Conservation (phyloP, 768 basidiomycete genomes). For the Mycena belliarum region DNA sequence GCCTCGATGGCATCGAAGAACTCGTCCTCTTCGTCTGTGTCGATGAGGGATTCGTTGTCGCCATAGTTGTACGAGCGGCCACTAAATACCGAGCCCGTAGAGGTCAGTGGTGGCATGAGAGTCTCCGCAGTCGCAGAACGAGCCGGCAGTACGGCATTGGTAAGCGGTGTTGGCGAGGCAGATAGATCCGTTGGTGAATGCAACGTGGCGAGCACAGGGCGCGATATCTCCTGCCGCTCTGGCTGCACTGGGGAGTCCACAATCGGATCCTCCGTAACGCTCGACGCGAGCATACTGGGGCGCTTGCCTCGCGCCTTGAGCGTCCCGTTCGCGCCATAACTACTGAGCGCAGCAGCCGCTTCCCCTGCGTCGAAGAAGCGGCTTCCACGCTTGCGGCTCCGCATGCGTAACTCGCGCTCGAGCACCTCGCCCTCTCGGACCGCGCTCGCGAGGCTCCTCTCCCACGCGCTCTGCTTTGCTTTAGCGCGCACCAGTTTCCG, state of each 20-base stretch:
- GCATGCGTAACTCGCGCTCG: slow-evolving; percentile 73
- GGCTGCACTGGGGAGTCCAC: slow-evolving; percentile 8
- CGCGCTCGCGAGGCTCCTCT: slow-evolving; percentile 84
- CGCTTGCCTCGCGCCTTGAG: slow-evolving; percentile 22
- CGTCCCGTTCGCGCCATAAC: slow-evolving; percentile 22
- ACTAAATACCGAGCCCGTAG: slow-evolving; percentile 12
- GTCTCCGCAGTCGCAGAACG: slow-evolving; percentile 20
- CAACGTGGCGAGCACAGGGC: neutral
- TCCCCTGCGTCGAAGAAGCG: slow-evolving; percentile 47
- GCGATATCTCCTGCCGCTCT: neutral
- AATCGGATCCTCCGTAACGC: slow-evolving; percentile 1
- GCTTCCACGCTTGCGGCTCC: slow-evolving; percentile 61
- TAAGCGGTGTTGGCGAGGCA: slow-evolving; percentile 8
- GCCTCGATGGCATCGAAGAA: slow-evolving; percentile 97
- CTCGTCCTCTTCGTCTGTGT: slow-evolving; percentile 88
- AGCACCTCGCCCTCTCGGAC: slow-evolving; percentile 83
- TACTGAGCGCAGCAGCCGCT: slow-evolving; percentile 24
- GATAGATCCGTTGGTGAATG: neutral
- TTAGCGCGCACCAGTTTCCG: slow-evolving; percentile 64
- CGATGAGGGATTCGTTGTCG: slow-evolving; percentile 27
- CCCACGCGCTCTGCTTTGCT: slow-evolving; percentile 74
- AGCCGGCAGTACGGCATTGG: slow-evolving; percentile 8
- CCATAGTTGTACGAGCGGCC: slow-evolving; percentile 15
- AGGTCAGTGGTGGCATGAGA: slow-evolving; percentile 8
- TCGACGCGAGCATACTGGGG: slow-evolving; percentile 8